Evolutionary conservation across 176 grass and related monocot species (phyloP), one percentile per base, ranked within the genome.

Genomic region (Carex myosuroides): DNA sequence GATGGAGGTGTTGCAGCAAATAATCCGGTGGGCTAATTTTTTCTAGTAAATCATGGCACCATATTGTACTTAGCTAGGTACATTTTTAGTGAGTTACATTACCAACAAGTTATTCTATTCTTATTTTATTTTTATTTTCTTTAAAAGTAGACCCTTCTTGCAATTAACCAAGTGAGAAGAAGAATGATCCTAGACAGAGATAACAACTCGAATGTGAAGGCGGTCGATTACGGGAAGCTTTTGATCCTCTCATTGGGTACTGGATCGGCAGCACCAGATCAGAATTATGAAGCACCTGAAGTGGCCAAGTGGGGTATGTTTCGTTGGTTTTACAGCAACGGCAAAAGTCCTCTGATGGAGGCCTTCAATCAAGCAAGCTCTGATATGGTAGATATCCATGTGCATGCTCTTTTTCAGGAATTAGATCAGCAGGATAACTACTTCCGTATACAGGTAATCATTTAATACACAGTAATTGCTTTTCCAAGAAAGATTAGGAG

Each of bases 361-460:
- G 76, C 89, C 78, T 90, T 91, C 84, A 85, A 80, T 60, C 85
- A 90, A 5, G 91, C 89, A 7, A 93, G 89, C 84, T 88, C 91
- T 0, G 89, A 97, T 82, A 87, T 97, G 42, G 94, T 97, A 0
- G 94, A 97, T 83, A 90, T 97, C 86, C 87, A 97, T 85, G 70
- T 83, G 17, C 79, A 85, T 29, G 86, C 84, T 58, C 30, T 91
- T 53, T 93, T 97, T 83, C 86, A 90, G 64, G 90, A 85, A 26
- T 88, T 93, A 14, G 33, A 81, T 58, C 61, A 84, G 48, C 62
- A 91, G 58, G 13, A 81, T 35, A 62, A 86, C 53, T 97, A 97
- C 82, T 85, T 97, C 4, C 94, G 91, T 64, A 91, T 97, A 66
- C 93, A 93, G 69, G 88, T 89, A 83, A 14, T 21, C 6, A 35